These are phyloP conservation scores for Fistulifera solaris DNA, from an alignment of 108 stramenopile genomes.

Conservation along the genomic window DNA sequence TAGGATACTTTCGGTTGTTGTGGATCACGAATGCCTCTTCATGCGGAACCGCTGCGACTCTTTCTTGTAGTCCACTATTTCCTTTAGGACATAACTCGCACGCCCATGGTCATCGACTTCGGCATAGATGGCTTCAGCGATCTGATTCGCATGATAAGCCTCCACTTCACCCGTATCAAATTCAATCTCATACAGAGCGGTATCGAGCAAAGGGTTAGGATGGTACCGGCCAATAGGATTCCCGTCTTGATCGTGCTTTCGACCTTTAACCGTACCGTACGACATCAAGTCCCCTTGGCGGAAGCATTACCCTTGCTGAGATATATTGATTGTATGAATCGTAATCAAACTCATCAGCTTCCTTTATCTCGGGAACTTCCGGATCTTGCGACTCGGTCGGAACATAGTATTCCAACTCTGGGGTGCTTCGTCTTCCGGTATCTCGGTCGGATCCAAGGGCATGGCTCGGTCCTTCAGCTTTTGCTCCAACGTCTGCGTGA, in stretches of 20 bases:
- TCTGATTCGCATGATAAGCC: constrained; percentile 23
- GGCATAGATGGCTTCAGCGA: constrained; percentile 27
- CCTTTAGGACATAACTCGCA: constrained; percentile 4
- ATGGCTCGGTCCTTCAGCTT: background rate
- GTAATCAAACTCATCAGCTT: constrained; percentile 9
- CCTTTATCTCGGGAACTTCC: background rate
- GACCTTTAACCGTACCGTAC: constrained; percentile 17
- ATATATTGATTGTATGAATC: constrained; percentile 17
- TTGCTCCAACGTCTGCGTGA: background rate
- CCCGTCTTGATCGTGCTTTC: constrained; percentile 26
- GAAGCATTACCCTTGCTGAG: constrained; percentile 16
- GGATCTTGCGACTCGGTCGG: background rate
- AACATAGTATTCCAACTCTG: background rate
- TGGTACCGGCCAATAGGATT: constrained; percentile 17
- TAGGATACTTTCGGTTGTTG: background rate
- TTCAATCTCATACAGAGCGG: constrained; percentile 26
- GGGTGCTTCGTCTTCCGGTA: background rate
- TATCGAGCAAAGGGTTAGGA: constrained; percentile 34
- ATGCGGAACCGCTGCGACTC: constrained; percentile 2
- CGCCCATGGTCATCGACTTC: constrained; percentile 25
- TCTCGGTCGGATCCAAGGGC: background rate
- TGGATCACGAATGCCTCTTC: constrained; percentile 2
- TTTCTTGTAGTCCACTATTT: constrained; percentile 22
- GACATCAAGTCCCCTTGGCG: constrained; percentile 8
- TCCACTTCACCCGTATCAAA: constrained; percentile 25